Percentiles rank a stretch among this genome's conserved stretches.
Conservation (phyloP, 441 rosid species). For the Syzygium malaccense region DNA sequence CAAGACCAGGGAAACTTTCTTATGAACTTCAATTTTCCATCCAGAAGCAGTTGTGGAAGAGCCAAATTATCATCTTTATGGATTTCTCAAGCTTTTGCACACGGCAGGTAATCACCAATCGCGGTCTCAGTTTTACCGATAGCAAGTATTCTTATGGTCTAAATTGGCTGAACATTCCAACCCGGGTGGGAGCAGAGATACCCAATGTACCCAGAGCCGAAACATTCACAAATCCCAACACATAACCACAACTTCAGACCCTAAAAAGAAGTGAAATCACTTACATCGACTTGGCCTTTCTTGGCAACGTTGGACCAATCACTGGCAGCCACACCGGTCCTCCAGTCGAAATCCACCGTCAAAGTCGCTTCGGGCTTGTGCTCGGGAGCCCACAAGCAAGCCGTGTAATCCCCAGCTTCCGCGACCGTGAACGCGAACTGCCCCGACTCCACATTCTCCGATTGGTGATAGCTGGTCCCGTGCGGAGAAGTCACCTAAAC, state of each 20-base stretch:
- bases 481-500: slow-evolving; percentile 49
- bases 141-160: neutral
- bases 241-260: too few species aligned
- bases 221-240: neutral
- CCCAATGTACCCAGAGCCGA: neutral
- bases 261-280: neutral
- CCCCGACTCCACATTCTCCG: slow-evolving; percentile 43
- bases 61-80: neutral
- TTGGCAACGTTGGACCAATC: slow-evolving; percentile 70
- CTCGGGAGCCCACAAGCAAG: slow-evolving; percentile 48
- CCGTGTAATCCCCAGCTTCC: slow-evolving; percentile 53
- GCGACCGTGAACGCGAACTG: slow-evolving; percentile 52
- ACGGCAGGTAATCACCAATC: neutral
- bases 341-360: slow-evolving; percentile 65
- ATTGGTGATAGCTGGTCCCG: slow-evolving; percentile 41
- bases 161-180: neutral
- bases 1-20: neutral
- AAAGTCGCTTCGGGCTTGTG: slow-evolving; percentile 29
- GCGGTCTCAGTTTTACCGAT: neutral
- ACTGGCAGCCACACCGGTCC: slow-evolving; percentile 50
- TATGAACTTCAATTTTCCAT: neutral
- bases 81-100: neutral
- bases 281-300: slow-evolving; percentile 61
- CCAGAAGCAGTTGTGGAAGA: neutral
- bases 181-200: neutral